A percentile compares a stretch with the other conserved stretches of the same genome.
Conservation (phyloP, 2,329 filamentous ascomycete species). For the Lojkania enalia region DNA sequence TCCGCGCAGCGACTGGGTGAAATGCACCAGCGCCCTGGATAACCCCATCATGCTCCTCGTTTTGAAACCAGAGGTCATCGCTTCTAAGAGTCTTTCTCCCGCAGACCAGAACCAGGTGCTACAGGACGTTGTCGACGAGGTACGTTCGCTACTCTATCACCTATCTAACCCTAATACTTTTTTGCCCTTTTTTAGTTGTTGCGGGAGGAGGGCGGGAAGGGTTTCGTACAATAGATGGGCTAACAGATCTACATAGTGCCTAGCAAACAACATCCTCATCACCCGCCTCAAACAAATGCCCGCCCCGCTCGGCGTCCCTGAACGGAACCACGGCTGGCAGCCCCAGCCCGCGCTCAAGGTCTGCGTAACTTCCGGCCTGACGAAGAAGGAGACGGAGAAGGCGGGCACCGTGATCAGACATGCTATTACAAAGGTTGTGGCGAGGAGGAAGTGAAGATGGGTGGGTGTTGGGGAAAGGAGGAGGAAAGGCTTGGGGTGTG, state of each 20-base stretch:
- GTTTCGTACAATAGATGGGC: constrained; percentile 6
- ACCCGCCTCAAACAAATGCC: constrained; percentile 82
- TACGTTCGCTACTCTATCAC: constrained; percentile 49
- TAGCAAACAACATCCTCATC: constrained; percentile 87
- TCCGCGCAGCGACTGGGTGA: constrained; percentile 90
- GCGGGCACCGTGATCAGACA: constrained; percentile 85
- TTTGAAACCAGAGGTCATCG: constrained; percentile 81
- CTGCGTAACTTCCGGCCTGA: constrained; percentile 83
- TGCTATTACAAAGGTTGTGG: constrained; percentile 91
- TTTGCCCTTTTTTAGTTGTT: too few species aligned
- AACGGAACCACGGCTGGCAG: constrained; percentile 68
- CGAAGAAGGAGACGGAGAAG: constrained; percentile 95
- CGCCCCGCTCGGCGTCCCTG: constrained; percentile 57
- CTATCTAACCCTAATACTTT: too few species aligned
- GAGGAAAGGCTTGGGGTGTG: too few species aligned
- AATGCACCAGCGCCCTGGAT: constrained; percentile 76
- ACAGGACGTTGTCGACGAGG: constrained; percentile 95
- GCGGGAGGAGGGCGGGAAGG: background rate
- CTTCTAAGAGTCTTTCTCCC: constrained; percentile 66
- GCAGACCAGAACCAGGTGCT: constrained; percentile 83
- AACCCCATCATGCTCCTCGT: constrained; percentile 86
- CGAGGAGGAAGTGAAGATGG: constrained; percentile 51
- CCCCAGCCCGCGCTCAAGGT: constrained; percentile 85
- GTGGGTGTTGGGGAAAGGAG: too few species aligned
- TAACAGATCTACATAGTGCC: constrained; percentile 60